A percentile compares a stretch with the other conserved stretches of the same genome.
phyloP scores from a whole-genome alignment of 75 land plant genomes.

The Cunninghamia lanceolata region DNA sequence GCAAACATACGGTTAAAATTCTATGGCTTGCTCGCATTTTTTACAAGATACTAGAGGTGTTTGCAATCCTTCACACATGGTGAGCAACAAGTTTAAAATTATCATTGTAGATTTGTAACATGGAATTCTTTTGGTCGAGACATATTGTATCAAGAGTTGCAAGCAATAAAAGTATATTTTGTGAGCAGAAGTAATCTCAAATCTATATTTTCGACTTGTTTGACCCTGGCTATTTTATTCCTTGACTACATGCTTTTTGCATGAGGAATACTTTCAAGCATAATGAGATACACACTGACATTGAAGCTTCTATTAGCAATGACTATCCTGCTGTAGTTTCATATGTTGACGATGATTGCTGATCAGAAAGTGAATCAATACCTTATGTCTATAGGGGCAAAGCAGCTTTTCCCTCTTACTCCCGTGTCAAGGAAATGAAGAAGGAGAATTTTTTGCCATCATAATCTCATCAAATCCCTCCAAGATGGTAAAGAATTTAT shows the following conservation, averaged over 20 bases:
- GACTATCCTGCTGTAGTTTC: no score
- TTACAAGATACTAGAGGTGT: neutral
- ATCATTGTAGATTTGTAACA: neutral
- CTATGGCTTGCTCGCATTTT: neutral
- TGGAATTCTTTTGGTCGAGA: neutral
- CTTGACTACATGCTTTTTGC: neutral
- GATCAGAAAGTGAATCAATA: no score
- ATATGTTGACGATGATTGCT: no score
- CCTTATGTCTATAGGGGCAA: no score
- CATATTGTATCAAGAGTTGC: neutral
- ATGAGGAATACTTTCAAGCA: neutral
- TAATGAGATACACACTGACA: neutral
- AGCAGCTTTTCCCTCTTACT: no score
- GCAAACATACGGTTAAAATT: neutral
- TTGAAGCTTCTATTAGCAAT: no score
- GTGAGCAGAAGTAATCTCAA: neutral
- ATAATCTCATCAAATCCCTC: no score
- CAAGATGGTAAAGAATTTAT: no score
- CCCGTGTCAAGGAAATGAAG: no score
- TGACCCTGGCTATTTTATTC: neutral
- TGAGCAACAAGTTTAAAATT: neutral
- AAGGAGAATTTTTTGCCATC: no score
- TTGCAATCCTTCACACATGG: neutral
- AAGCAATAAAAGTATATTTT: neutral
- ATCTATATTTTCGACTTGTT: neutral